phyloP scores from a whole-genome alignment of 306 rosid genomes.

The Chamaecrista fasciculata region DNA sequence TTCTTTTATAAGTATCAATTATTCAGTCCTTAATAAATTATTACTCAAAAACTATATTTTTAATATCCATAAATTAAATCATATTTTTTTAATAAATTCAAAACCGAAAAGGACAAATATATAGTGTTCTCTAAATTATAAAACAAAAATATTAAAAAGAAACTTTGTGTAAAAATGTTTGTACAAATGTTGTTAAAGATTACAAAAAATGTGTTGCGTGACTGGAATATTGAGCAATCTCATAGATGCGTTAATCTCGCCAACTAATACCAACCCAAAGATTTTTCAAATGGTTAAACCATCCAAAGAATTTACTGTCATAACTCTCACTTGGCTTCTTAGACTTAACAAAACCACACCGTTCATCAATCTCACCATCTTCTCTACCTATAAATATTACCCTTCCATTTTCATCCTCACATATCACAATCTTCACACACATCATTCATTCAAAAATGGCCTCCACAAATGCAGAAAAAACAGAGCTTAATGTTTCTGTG shows the following conservation, averaged over 20 bases:
- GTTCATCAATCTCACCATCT: slow-evolving; percentile 19
- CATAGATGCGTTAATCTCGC: slow-evolving; percentile 32
- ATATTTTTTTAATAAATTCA: too few species aligned
- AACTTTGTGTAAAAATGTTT: too few species aligned
- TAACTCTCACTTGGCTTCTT: slow-evolving; percentile 34
- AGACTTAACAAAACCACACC: slow-evolving; percentile 37
- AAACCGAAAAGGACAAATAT: too few species aligned
- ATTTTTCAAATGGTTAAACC: slow-evolving; percentile 51
- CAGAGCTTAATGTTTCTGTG: slow-evolving; percentile 16
- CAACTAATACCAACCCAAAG: slow-evolving; percentile 49
- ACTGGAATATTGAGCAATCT: neutral
- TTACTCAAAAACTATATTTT: too few species aligned
- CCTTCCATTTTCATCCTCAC: neutral
- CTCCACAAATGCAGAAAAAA: slow-evolving; percentile 40
- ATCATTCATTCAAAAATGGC: slow-evolving; percentile 51
- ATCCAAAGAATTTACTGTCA: slow-evolving; percentile 36
- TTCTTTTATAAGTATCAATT: too few species aligned
- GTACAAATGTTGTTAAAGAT: too few species aligned
- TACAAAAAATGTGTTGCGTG: too few species aligned
- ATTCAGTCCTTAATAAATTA: too few species aligned
- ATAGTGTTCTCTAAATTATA: too few species aligned
- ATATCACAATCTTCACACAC: neutral
- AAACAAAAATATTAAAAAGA: too few species aligned
- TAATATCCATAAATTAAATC: too few species aligned
- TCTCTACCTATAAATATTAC: slow-evolving; percentile 31